A percentile compares a stretch with the other conserved stretches of the same genome.
Conservation (phyloP, 2,329 filamentous ascomycete genomes). For the Elsinoe perseae region DNA sequence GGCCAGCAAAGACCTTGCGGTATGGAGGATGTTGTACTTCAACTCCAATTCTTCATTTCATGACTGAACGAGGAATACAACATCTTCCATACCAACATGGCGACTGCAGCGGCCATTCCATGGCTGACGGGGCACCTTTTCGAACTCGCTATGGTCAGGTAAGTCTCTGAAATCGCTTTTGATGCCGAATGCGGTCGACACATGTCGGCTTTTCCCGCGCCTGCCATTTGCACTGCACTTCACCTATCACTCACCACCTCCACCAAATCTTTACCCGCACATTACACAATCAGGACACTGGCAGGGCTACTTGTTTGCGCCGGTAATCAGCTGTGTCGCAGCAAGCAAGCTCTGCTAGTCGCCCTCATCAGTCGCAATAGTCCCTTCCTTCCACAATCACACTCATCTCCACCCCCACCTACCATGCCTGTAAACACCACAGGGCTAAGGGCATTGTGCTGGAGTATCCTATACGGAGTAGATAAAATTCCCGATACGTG, state of each 20-base stretch:
- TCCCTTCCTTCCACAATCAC: not conserved
- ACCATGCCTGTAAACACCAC: constrained; percentile 17
- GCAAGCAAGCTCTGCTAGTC: not conserved
- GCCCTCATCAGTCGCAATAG: not conserved
- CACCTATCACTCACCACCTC: not conserved
- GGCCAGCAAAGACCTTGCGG: not conserved
- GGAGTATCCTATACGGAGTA: constrained; percentile 19
- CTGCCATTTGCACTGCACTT: constrained; percentile 1
- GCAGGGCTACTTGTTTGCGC: constrained; percentile 4
- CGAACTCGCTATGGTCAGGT: constrained; percentile 13
- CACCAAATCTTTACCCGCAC: not conserved
- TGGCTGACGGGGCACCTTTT: constrained; percentile 12
- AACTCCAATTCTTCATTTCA: not conserved
- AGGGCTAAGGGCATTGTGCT: constrained; percentile 18
- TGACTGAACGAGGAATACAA: not conserved
- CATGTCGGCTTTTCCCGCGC: constrained; percentile 5
- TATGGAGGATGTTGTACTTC: not conserved
- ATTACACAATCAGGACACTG: not conserved
- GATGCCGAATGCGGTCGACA: not conserved
- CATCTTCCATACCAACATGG: not conserved
- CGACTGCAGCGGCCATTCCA: constrained; percentile 4
- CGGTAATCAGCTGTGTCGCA: not conserved
- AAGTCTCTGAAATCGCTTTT: constrained; percentile 6
- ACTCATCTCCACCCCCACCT: not conserved
- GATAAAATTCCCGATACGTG: constrained; percentile 34